Conservation (phyloP, 2,329 filamentous ascomycete species). For the Venturiaceae sp. region DNA sequence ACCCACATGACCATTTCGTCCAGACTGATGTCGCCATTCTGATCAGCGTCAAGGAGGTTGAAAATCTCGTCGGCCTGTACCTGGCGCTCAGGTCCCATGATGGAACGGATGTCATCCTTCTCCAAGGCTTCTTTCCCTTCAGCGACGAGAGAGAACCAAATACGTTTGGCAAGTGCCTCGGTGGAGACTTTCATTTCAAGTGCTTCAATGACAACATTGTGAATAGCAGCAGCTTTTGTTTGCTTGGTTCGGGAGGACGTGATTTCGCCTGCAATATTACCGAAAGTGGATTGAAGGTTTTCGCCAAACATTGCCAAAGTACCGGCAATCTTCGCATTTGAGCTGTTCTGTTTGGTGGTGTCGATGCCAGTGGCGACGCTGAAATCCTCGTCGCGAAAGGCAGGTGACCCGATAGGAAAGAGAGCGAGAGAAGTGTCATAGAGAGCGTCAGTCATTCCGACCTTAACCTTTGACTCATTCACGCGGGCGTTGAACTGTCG, state of each 20-base stretch:
- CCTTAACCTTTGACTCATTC: constrained; percentile 67
- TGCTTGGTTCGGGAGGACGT: constrained; percentile 57
- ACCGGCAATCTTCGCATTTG: constrained; percentile 47
- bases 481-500: constrained; percentile 64
- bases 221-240: constrained; percentile 44
- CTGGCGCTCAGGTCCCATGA: constrained; percentile 16
- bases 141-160: constrained; percentile 23
- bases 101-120: constrained; percentile 2
- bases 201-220: constrained; percentile 18
- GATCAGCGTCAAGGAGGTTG: constrained; percentile 19
- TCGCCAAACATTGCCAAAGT: constrained; percentile 1
- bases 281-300: constrained; percentile 58
- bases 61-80: constrained; percentile 21
- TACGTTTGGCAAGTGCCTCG: constrained; percentile 21
- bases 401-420: constrained; percentile 73
- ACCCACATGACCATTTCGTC: constrained; percentile 23
- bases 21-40: constrained; percentile 23
- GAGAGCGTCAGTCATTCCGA: constrained; percentile 62
- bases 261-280: constrained; percentile 76
- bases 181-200: constrained; percentile 18
- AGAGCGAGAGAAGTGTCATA: constrained; percentile 72
- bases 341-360: constrained; percentile 59
- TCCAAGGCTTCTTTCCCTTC: constrained; percentile 19
- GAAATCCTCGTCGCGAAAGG: constrained; percentile 73
- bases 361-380: constrained; percentile 41